Percentiles rank a stretch among this genome's conserved stretches.
Evolutionary conservation across 140 eudicot species (phyloP).

Genomic region (Flaveria floridana): DNA sequence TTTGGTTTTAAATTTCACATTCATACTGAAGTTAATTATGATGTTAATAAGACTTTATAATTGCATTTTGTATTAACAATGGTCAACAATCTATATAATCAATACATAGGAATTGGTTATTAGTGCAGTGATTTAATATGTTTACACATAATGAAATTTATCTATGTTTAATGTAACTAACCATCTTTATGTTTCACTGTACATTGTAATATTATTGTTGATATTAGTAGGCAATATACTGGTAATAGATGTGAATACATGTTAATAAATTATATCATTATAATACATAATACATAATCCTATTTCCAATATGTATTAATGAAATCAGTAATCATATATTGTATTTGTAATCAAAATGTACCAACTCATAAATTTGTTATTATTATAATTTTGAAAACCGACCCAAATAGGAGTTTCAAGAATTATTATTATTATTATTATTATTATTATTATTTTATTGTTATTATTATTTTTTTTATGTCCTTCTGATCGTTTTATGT

Average conservation of each 20-base stretch:
- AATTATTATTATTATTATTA: no score
- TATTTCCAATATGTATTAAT: neutral
- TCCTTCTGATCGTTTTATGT: neutral
- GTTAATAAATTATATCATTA: neutral
- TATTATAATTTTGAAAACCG: neutral
- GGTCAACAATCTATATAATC: neutral
- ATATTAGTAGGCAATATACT: no score
- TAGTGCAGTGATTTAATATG: neutral
- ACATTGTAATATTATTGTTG: neutral
- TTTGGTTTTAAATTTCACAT: neutral
- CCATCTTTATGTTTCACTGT: neutral
- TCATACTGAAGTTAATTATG: neutral
- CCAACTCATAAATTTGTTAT: neutral
- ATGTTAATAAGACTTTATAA: neutral
- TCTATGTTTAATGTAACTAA: neutral
- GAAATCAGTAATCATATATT: neutral
- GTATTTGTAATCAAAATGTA: neutral
- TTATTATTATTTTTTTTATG: no score
- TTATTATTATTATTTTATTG: no score
- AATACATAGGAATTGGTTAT: neutral
- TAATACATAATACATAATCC: neutral
- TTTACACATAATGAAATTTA: neutral
- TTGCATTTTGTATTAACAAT: neutral
- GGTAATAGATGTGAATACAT: neutral
- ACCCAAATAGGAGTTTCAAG: neutral